Conservation (phyloP, 148 eudicot species). For the Agrostemma githago region DNA sequence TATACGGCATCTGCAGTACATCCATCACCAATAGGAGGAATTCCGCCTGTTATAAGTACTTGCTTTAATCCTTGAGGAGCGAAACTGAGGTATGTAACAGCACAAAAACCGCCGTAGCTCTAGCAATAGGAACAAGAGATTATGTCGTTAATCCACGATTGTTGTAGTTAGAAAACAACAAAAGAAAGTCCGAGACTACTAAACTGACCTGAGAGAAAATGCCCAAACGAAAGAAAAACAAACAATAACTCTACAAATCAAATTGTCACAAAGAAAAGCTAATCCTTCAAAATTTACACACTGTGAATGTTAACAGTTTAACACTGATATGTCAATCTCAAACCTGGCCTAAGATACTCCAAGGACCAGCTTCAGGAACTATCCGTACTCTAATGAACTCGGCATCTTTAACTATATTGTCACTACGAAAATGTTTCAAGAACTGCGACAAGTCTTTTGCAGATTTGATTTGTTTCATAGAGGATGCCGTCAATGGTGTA, state of each 20-base stretch:
- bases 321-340: conserved; percentile 1
- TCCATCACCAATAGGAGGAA: conserved; percentile 72
- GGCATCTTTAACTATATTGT: conserved; percentile 87
- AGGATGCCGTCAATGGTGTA: conserved; percentile 71
- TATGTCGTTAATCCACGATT: background rate
- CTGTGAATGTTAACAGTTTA: too few species aligned
- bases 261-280: background rate
- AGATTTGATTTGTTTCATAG: conserved; percentile 75
- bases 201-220: background rate
- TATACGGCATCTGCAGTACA: conserved; percentile 81
- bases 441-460: conserved; percentile 60
- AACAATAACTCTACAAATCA: background rate
- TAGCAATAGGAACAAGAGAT: conserved; percentile 22
- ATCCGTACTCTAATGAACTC: conserved; percentile 71
- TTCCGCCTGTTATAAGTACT: conserved; percentile 91
- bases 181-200: background rate
- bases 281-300: background rate
- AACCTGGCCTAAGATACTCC: conserved; percentile 97
- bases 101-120: conserved; percentile 98
- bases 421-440: conserved; percentile 81
- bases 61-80: conserved; percentile 90
- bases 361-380: conserved; percentile 75
- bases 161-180: background rate
- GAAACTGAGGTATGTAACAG: conserved; percentile 85
- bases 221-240: background rate